Evolutionary conservation across 2,329 filamentous ascomycete species (phyloP), one percentile per base, ranked within the genome.

Genomic region (Verticillium longisporum): DNA sequence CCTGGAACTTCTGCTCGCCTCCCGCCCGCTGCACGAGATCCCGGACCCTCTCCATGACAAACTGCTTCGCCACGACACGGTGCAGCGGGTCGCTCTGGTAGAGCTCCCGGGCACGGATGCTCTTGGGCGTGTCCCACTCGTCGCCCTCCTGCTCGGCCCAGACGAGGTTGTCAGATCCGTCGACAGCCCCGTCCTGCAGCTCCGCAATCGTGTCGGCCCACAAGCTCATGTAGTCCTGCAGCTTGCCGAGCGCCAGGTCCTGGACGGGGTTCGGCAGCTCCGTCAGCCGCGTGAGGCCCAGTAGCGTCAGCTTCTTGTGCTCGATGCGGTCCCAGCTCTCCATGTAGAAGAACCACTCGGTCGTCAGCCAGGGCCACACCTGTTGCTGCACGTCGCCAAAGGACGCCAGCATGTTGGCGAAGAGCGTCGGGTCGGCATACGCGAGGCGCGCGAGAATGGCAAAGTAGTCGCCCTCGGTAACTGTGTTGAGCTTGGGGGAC

Each of bases 381-480:
- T 79, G 75, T 53, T 79, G 75, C 3, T 82, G 78, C 4, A 84
- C 65, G 7, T 73, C 68, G 1, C 77, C 78, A 62, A 81, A 75
- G 3, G 77, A 75, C 18, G 74, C 73, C 18, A 88, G 73, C 73
- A 86, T 77, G 18, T 83, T 79, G 4, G 88, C 77, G 66, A 97
- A 89, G 1, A 90, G 78, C 2, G 75, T 75, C 1, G 93, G 91
- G 41, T 89, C 89, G 1, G 88, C 87, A 2, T 96, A 77, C 0
- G 88, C 85, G 15, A 98, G 82, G 1, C 93, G 88, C 1, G 91
- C 88, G 2, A 99, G 80, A 2, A 98, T 86, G 4, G 86, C 84
- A 69, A 96, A 89, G 72, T 96, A 97, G 70, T 97, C 91, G 0
- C 90, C 90, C 70, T 97, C 87, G 1, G 90, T 88, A 13, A 92